A percentile compares a stretch with the other conserved stretches of the same genome.
These are phyloP conservation scores for Ceratobasidium sp. DNA, from an alignment of 1,284 basidiomycete genomes.

Conservation along the genomic window DNA sequence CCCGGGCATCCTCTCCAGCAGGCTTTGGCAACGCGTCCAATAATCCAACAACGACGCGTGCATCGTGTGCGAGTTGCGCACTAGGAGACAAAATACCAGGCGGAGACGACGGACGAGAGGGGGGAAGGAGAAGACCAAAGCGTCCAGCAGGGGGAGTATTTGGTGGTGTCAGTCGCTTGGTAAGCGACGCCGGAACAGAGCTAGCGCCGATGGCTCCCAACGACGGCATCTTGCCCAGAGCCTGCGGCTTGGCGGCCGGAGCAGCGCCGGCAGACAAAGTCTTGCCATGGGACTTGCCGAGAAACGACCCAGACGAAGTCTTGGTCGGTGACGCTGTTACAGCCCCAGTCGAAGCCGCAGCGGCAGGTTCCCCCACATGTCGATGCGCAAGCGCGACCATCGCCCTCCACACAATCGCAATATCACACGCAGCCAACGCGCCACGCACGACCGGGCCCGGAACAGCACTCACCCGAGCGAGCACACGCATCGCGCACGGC, in stretches of 20 bases:
- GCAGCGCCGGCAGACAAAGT: not conserved
- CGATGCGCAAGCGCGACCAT: conserved; percentile 75
- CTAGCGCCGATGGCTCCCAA: conserved; percentile 52
- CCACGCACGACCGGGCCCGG: conserved; percentile 65
- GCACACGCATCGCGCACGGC: conserved; percentile 68
- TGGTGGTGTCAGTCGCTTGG: conserved; percentile 59
- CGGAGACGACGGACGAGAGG: conserved; percentile 74
- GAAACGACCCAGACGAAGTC: not conserved
- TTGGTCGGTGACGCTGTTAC: conserved; percentile 41
- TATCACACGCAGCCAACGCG: conserved; percentile 73
- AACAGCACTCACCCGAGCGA: conserved; percentile 63
- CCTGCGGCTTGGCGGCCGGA: not conserved
- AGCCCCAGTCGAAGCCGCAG: not conserved
- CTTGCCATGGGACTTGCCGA: conserved; percentile 44
- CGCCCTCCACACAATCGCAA: conserved; percentile 75
- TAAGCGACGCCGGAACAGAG: conserved; percentile 21
- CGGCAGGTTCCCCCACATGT: conserved; percentile 52
- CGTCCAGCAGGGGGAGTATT: conserved; percentile 67
- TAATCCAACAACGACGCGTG: conserved; percentile 51
- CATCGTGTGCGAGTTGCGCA: conserved; percentile 29
- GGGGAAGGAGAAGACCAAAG: conserved; percentile 63
- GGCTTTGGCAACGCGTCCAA: conserved; percentile 71
- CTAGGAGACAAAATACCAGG: conserved; percentile 22
- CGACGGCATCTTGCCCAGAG: conserved; percentile 8
- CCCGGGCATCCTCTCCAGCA: conserved; percentile 65